These are phyloP conservation scores for Lecanoromycetidae sp. DNA, from an alignment of 2,329 filamentous ascomycete species.

Conservation along the genomic window DNA sequence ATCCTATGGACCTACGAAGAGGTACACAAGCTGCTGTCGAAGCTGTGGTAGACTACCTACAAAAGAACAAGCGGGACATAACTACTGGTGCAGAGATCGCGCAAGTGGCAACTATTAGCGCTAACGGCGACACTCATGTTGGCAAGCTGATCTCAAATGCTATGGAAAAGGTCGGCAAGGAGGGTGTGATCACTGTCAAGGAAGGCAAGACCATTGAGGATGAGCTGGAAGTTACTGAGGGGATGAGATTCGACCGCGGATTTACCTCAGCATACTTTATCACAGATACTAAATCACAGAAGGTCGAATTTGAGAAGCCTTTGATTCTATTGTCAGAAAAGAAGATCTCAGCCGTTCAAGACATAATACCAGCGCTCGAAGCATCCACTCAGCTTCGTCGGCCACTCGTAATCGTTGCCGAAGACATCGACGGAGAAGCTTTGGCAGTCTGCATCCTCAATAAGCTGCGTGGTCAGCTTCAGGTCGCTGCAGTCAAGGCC, in stretches of 20 bases:
- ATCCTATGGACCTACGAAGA: slow-evolving; percentile 96
- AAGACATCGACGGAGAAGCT: slow-evolving; percentile 98
- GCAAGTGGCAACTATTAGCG: slow-evolving; percentile 95
- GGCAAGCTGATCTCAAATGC: slow-evolving; percentile 92
- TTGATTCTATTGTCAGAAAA: slow-evolving; percentile 97
- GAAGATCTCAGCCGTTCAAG: slow-evolving; percentile 99
- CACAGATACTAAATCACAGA: slow-evolving; percentile 95
- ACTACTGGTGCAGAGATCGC: slow-evolving; percentile 95
- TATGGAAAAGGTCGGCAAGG: slow-evolving; percentile 99
- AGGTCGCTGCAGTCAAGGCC: slow-evolving; percentile 97
- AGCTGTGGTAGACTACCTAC: slow-evolving; percentile 84
- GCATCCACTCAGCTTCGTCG: slow-evolving; percentile 90
- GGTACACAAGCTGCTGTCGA: slow-evolving; percentile 96
- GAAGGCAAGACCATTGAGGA: slow-evolving; percentile 98
- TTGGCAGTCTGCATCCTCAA: slow-evolving; percentile 98
- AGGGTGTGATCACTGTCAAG: slow-evolving; percentile 99
- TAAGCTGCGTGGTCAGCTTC: slow-evolving; percentile 98
- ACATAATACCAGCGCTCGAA: slow-evolving; percentile 96
- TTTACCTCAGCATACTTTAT: slow-evolving; percentile 99
- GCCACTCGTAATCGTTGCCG: slow-evolving; percentile 93
- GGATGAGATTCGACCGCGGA: slow-evolving; percentile 99
- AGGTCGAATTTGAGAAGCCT: slow-evolving; percentile 99
- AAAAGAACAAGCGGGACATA: slow-evolving; percentile 94
- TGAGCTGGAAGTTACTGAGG: slow-evolving; percentile 97
- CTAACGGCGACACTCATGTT: slow-evolving; percentile 92